Evolutionary conservation across 2,329 filamentous ascomycete species (phyloP).

Genomic region (Clarireedia homoeocarpa): DNA sequence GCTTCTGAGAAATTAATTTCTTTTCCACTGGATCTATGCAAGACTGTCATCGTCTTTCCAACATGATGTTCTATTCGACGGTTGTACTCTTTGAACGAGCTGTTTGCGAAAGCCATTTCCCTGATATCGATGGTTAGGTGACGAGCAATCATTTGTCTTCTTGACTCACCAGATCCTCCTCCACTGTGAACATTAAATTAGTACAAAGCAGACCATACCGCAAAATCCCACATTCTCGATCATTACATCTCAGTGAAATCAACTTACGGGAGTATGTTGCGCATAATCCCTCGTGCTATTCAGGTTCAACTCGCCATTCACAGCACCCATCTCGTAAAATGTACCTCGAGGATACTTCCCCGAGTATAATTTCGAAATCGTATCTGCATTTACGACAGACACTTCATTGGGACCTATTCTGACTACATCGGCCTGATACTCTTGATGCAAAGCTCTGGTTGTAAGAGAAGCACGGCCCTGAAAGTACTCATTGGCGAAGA

Average conservation of each 20-base stretch:
- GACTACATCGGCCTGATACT: slow-evolving; percentile 21
- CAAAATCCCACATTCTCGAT: neutral
- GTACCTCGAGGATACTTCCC: slow-evolving; percentile 15
- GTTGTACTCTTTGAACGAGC: slow-evolving; percentile 13
- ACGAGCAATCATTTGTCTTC: neutral
- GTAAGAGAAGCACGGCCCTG: slow-evolving; percentile 9
- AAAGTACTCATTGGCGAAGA: slow-evolving; percentile 13
- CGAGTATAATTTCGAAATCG: slow-evolving; percentile 11
- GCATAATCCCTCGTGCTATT: slow-evolving; percentile 12
- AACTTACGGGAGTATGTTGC: slow-evolving; percentile 3
- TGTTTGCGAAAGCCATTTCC: slow-evolving; percentile 13
- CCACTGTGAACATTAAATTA: slow-evolving; percentile 4
- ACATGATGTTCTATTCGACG: slow-evolving; percentile 13
- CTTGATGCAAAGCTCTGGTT: slow-evolving; percentile 17
- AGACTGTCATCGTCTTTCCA: slow-evolving; percentile 6
- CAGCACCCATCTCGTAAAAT: slow-evolving; percentile 12
- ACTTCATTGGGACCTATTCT: slow-evolving; percentile 19
- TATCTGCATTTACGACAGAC: slow-evolving; percentile 23
- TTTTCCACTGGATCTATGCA: neutral
- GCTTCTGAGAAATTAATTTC: slow-evolving; percentile 10
- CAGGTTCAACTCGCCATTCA: slow-evolving; percentile 12
- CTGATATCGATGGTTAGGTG: neutral
- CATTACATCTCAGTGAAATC: neutral
- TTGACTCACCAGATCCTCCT: slow-evolving; percentile 11
- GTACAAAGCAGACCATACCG: neutral